Evolutionary conservation across 345 rosid species (phyloP), one percentile per base, ranked within the genome.

Genomic region (Noccaea bulbosa): DNA sequence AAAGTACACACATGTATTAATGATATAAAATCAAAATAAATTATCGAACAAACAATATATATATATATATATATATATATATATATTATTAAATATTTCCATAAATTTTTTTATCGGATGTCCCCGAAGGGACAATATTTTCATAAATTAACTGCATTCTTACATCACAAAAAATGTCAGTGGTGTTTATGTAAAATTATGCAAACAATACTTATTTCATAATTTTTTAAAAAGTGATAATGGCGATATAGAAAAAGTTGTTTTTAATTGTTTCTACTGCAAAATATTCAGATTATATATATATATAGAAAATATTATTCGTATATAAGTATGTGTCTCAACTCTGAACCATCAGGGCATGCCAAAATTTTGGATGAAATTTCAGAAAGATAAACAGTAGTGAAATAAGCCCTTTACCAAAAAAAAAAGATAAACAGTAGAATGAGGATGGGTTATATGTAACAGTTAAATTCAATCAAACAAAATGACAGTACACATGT

Each of bases 401-500:
- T n/a, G n/a, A n/a, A 27, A 27, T 27, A 27, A 27, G 30, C 4
- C 30, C 30, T 27, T 37, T 14, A n/a, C n/a, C 38, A 10, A 48
- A 27, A 37, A 16, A 35, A 57, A 58, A 37, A 50, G 20, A 51
- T n/a, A 55, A 52, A 67, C 35, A 60, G 37, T 41, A 30, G 24
- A 41, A 61, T 61, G 55, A 8, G 72, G 34, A 73, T 70, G 70
- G 61, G 52, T 43, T 76, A 55, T 77, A 49, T 69, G 59, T 35
- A 58, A 83, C 72, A 81, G 81, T 83, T 54, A 53, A 68, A 67
- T 47, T 64, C 69, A 83, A 77, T 77, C 62, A 81, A 70, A 49
- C 46, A 63, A 64, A 37, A 33, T 56, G 67, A 66, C 78, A 57
- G 47, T 46, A 8, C 46, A 60, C 56, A 67, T 61, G 73, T 60